Percentiles rank a stretch among this genome's conserved stretches.
These are phyloP conservation scores for Datisca glomerata DNA, from an alignment of 306 rosid species.

Conservation along the genomic window DNA sequence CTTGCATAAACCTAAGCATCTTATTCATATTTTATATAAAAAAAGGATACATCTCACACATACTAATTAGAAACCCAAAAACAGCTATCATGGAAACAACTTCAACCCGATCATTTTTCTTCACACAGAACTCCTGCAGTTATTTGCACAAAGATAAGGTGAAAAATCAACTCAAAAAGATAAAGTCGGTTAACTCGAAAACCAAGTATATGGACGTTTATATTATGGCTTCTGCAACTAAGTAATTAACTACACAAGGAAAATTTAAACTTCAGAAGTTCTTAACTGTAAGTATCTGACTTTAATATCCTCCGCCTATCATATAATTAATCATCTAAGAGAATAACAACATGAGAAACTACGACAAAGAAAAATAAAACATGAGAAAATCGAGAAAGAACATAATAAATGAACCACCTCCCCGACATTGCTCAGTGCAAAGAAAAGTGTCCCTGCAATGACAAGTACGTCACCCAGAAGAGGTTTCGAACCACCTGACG, in stretches of 20 bases:
- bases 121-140: slow-evolving; percentile 60
- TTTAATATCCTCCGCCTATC: too few species aligned
- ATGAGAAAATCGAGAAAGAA: neutral
- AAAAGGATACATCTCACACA: slow-evolving; percentile 48
- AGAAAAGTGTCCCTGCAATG: slow-evolving; percentile 47
- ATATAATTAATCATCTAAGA: neutral
- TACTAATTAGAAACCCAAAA: slow-evolving; percentile 37
- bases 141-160: neutral
- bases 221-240: too few species aligned
- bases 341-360: neutral
- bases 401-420: slow-evolving; percentile 22
- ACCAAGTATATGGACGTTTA: too few species aligned
- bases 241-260: too few species aligned
- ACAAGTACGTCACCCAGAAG: slow-evolving; percentile 57
- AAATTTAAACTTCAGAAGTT: too few species aligned
- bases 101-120: slow-evolving; percentile 50
- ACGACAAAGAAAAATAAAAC: neutral
- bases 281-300: too few species aligned
- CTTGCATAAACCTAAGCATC: neutral
- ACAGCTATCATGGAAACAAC: slow-evolving; percentile 46
- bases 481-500: slow-evolving; percentile 43
- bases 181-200: neutral
- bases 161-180: neutral
- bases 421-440: slow-evolving; percentile 56
- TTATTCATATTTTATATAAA: neutral